Evolutionary conservation across 257 asterid genomes (phyloP), one percentile per base, ranked within the genome.

Genomic region (Primulina eburnea): DNA sequence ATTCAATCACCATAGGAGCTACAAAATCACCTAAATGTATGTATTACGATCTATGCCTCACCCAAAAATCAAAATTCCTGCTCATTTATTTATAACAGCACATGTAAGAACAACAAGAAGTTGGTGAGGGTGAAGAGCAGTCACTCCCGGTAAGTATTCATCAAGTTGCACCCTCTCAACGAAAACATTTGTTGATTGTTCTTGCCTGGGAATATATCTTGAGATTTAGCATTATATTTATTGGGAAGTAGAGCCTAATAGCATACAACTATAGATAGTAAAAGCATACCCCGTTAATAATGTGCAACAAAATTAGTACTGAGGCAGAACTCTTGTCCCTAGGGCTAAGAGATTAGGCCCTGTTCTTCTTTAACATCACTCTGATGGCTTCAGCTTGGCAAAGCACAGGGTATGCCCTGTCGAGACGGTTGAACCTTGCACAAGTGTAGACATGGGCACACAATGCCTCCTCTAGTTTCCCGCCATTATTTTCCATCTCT

Each of bases 381-480:
- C 93, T 78, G 97, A 92, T 92, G 26, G 92, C 96, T 71, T 87
- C 82, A 20, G 98, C 98, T 73, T 92, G 98, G 66, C 69, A 85
- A 9, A 92, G 76, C 26, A 92, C 96, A 35, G 98, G 97, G 72
- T 77, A 90, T 0, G 92, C 95, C 80, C 98, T 80, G 5, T 92
- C 93, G 20, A 85, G 69, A 18, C 87, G 73, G 72, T 90, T 92
- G 28, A 92, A 92, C 82, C 68, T 85, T 0, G 86, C 74, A 38
- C 98, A 92, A 1, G 96, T 90, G 78, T 85, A 83, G 71, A 90
- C 89, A 67, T 90, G 98, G 2, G 90, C 89, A 4, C 75, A 74
- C 68, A 92, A 9, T 0, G 98, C 98, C 21, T 78, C 86, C 52
- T 83, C 91, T 60, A 67, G 75, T 8, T 79, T 85, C n/a, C 97